These are phyloP conservation scores for Entomortierella parvispora DNA, from an alignment of 192 early-diverging fungal species.

Conservation along the genomic window DNA sequence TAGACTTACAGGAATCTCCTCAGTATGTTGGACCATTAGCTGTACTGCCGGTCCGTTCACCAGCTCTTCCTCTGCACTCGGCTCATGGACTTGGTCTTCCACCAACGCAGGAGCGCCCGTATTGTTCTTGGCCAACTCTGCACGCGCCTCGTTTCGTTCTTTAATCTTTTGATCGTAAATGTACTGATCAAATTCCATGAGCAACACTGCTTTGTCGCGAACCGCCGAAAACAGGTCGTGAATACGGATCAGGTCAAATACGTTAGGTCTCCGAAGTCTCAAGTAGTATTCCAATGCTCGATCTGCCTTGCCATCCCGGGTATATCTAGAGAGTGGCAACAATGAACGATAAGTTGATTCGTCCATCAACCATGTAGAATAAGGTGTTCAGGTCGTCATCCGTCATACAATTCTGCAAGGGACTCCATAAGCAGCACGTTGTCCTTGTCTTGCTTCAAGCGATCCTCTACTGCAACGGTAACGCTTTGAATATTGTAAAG, in stretches of 20 bases:
- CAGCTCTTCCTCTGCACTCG: slow-evolving; percentile 45
- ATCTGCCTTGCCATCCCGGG: slow-evolving; percentile 75
- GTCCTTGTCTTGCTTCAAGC: slow-evolving; percentile 65
- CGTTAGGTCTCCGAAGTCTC: slow-evolving; percentile 71
- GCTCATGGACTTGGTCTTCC: not conserved
- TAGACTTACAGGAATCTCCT: slow-evolving; percentile 77
- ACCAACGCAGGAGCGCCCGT: not conserved
- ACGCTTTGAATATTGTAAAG: slow-evolving; percentile 83
- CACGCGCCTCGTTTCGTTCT: slow-evolving; percentile 36
- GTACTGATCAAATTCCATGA: slow-evolving; percentile 88
- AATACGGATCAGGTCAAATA: slow-evolving; percentile 78
- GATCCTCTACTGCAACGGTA: slow-evolving; percentile 79
- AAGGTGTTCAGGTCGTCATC: not conserved
- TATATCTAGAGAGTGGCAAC: slow-evolving; percentile 60
- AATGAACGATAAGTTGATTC: not conserved
- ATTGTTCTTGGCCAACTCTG: slow-evolving; percentile 4
- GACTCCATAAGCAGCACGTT: slow-evolving; percentile 74
- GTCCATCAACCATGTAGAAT: not conserved
- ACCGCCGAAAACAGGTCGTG: slow-evolving; percentile 87
- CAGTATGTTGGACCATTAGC: slow-evolving; percentile 85
- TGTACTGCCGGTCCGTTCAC: slow-evolving; percentile 73
- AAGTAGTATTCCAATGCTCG: slow-evolving; percentile 86
- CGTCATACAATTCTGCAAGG: slow-evolving; percentile 77
- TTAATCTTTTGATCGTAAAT: slow-evolving; percentile 56
- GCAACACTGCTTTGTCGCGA: slow-evolving; percentile 78